Conservation (phyloP, 2,329 filamentous ascomycete genomes). For the Meredithiella fracta region DNA sequence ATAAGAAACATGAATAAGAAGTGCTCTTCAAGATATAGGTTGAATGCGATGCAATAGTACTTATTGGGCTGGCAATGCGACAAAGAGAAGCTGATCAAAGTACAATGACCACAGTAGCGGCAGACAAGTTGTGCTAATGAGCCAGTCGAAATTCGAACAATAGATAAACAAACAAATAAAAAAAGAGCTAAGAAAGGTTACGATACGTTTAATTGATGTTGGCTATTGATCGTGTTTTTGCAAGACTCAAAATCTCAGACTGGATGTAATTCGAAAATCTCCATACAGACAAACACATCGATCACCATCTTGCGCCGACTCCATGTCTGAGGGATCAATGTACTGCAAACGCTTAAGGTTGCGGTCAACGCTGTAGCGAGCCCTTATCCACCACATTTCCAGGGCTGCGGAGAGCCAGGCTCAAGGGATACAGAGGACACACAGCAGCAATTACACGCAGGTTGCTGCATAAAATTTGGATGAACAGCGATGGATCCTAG, state of each 20-base stretch:
- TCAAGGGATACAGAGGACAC: neutral
- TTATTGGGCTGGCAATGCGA: neutral
- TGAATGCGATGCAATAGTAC: neutral
- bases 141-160: neutral
- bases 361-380: neutral
- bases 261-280: too few species aligned
- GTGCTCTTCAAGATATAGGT: neutral
- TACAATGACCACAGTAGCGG: neutral
- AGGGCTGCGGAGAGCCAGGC: neutral
- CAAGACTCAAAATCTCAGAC: too few species aligned
- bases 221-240: too few species aligned
- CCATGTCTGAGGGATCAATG: neutral
- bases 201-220: too few species aligned
- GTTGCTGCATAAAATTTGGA: neutral
- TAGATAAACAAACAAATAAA: neutral
- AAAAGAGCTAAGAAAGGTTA: neutral
- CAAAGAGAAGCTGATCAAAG: neutral
- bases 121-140: neutral
- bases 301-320: too few species aligned
- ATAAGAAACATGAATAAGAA: neutral
- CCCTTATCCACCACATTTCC: neutral
- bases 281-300: too few species aligned
- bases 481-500: neutral
- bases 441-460: neutral
- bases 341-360: neutral